Evolutionary conservation across 2,329 filamentous ascomycete genomes (phyloP).

Genomic region (Fragosphaeria purpurea): DNA sequence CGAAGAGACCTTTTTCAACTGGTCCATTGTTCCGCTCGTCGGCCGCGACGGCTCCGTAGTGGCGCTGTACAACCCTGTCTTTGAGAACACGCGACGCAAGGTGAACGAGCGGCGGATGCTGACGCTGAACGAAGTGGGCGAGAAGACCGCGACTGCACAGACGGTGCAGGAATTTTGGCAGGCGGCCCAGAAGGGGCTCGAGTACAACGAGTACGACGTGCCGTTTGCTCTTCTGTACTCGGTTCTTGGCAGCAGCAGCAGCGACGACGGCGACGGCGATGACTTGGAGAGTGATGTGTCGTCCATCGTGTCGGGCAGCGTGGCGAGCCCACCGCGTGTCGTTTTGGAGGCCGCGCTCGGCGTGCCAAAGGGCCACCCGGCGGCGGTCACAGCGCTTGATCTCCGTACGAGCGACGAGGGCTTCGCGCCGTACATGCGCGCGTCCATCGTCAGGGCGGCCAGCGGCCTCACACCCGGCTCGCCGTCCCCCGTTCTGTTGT

Average conservation of each 20-base stretch:
- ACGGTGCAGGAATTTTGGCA: slow-evolving; percentile 66
- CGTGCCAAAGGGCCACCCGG: slow-evolving; percentile 52
- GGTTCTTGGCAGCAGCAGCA: slow-evolving; percentile 25
- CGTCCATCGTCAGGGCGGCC: slow-evolving; percentile 54
- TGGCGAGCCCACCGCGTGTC: slow-evolving; percentile 49
- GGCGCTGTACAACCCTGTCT: slow-evolving; percentile 69
- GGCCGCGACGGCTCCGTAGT: slow-evolving; percentile 64
- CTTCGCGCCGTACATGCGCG: slow-evolving; percentile 66
- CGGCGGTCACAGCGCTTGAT: slow-evolving; percentile 54
- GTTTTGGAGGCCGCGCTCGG: slow-evolving; percentile 64
- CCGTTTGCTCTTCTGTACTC: slow-evolving; percentile 73
- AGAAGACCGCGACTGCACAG: slow-evolving; percentile 61
- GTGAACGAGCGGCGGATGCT: slow-evolving; percentile 73
- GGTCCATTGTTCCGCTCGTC: slow-evolving; percentile 70
- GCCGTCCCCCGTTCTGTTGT: slow-evolving; percentile 52
- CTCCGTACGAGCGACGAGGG: slow-evolving; percentile 59
- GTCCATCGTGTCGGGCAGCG: slow-evolving; percentile 59
- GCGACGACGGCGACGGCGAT: slow-evolving; percentile 41
- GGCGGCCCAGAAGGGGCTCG: slow-evolving; percentile 57
- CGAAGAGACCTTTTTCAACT: slow-evolving; percentile 75
- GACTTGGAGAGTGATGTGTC: slow-evolving; percentile 62
- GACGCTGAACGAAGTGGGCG: slow-evolving; percentile 66
- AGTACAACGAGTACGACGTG: slow-evolving; percentile 65
- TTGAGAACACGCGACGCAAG: slow-evolving; percentile 70
- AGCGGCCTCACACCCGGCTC: neutral